Evolutionary conservation across 805 yeast genomes (phyloP).

Genomic region (Metschnikowia aberdeeniae): DNA sequence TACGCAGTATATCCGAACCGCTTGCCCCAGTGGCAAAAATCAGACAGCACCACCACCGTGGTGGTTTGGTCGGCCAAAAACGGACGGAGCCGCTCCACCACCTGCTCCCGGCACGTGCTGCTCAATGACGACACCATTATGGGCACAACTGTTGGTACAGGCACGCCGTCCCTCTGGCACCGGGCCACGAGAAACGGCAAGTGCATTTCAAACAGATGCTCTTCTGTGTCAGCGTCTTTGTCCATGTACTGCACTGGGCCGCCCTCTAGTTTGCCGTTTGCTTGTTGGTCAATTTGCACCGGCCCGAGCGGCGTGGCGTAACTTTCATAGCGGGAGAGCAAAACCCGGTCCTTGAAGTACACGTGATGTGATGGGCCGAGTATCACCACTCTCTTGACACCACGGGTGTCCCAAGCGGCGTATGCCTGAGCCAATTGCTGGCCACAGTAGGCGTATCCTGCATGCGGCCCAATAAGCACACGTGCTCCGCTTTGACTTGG

Average conservation of each 20-base stretch:
- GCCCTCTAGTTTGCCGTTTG: constrained; percentile 32
- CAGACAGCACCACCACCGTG: constrained; percentile 79
- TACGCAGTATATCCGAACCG: constrained; percentile 43
- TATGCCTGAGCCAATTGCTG: constrained; percentile 73
- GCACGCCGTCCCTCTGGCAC: constrained; percentile 30
- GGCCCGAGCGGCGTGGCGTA: constrained; percentile 85
- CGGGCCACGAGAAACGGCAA: constrained; percentile 64
- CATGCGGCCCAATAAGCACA: constrained; percentile 57
- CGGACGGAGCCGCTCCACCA: constrained; percentile 49
- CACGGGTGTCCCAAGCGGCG: constrained; percentile 58
- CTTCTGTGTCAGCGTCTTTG: constrained; percentile 64
- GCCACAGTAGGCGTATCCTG: constrained; percentile 87
- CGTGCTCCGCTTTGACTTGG: constrained; percentile 28
- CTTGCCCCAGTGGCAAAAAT: constrained; percentile 89
- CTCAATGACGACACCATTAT: constrained; percentile 69
- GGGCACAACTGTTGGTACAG: constrained; percentile 61
- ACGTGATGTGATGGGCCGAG: constrained; percentile 94
- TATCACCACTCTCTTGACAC: constrained; percentile 62
- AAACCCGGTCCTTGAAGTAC: constrained; percentile 61
- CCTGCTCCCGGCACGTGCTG: constrained; percentile 35
- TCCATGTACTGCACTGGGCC: constrained; percentile 53
- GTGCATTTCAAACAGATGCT: constrained; percentile 95
- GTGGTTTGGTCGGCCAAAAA: constrained; percentile 51
- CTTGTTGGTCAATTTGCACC: constrained; percentile 58
- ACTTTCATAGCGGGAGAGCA: constrained; percentile 46